Percentiles rank a stretch among this genome's conserved stretches.
Conservation (phyloP, 805 yeast genomes). For the Dipodascus albidus region DNA sequence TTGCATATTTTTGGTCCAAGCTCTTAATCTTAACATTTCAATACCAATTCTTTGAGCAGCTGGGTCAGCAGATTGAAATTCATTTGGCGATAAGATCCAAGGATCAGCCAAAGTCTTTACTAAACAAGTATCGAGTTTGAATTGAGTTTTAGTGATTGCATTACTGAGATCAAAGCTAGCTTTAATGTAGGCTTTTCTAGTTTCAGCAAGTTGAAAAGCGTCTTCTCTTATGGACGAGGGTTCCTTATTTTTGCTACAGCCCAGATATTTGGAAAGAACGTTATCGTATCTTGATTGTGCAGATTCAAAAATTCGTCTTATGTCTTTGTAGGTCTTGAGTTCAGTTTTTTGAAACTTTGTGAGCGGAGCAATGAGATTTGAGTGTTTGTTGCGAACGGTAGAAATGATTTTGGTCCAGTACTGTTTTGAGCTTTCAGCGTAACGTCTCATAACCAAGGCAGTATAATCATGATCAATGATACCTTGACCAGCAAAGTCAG, state of each 20-base stretch:
- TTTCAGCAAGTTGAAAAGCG: conserved; percentile 60
- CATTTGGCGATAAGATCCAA: conserved; percentile 14
- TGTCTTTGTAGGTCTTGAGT: conserved; percentile 41
- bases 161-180: conserved; percentile 23
- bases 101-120: conserved; percentile 21
- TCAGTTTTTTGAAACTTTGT: conserved; percentile 32
- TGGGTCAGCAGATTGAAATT: conserved; percentile 11
- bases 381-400: conserved; percentile 32
- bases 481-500: conserved; percentile 38
- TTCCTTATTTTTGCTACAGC: conserved; percentile 48
- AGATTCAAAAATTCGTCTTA: conserved; percentile 44
- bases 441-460: conserved; percentile 40
- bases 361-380: conserved; percentile 30
- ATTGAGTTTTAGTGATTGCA: conserved; percentile 15
- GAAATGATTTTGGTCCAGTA: conserved; percentile 37
- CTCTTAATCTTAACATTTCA: conserved; percentile 32
- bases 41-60: conserved; percentile 16
- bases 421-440: conserved; percentile 37
- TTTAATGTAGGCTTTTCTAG: conserved; percentile 47
- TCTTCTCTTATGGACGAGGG: conserved; percentile 63
- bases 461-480: conserved; percentile 73
- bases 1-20: conserved; percentile 28
- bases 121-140: conserved; percentile 18
- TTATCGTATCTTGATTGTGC: conserved; percentile 61
- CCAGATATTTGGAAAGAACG: conserved; percentile 40